Evolutionary conservation across 164 flowering plant genomes (phyloP).

Genomic region (Umbilicus rupestris): DNA sequence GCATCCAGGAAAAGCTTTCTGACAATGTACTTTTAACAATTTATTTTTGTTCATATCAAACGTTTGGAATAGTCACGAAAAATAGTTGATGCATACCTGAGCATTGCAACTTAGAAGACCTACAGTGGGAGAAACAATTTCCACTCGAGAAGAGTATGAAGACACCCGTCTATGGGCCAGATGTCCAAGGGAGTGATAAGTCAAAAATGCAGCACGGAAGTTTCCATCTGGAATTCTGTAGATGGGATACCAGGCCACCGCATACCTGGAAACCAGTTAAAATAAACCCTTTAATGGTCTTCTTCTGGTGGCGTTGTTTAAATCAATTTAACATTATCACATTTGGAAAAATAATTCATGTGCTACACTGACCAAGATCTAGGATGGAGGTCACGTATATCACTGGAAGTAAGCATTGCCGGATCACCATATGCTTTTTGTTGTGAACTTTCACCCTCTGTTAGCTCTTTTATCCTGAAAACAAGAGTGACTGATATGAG

Average conservation of each 20-base stretch:
- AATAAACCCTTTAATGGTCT: background rate
- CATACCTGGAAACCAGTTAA: slow-evolving; percentile 41
- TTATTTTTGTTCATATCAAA: background rate
- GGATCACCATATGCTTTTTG: slow-evolving; percentile 49
- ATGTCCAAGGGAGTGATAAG: slow-evolving; percentile 74
- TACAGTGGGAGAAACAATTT: slow-evolving; percentile 47
- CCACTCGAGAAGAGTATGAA: slow-evolving; percentile 14
- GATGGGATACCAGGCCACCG: slow-evolving; percentile 93
- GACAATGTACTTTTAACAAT: background rate
- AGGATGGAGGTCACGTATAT: slow-evolving; percentile 54
- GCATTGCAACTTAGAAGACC: slow-evolving; percentile 73
- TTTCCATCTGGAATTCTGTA: slow-evolving; percentile 66
- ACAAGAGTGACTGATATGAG: background rate
- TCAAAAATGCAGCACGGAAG: slow-evolving; percentile 64
- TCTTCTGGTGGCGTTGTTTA: background rate
- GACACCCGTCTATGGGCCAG: slow-evolving; percentile 24
- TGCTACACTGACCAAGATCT: slow-evolving; percentile 52
- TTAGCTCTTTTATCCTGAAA: slow-evolving; percentile 54
- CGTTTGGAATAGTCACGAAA: background rate
- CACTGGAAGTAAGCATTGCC: slow-evolving; percentile 24
- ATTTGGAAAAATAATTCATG: background rate
- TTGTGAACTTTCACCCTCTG: slow-evolving; percentile 22
- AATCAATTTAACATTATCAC: background rate
- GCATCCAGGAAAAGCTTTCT: background rate
- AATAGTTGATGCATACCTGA: slow-evolving; percentile 34